Evolutionary conservation across 1,284 basidiomycete species (phyloP), one percentile per base, ranked within the genome.

Genomic region (Ganoderma leucocontextum): DNA sequence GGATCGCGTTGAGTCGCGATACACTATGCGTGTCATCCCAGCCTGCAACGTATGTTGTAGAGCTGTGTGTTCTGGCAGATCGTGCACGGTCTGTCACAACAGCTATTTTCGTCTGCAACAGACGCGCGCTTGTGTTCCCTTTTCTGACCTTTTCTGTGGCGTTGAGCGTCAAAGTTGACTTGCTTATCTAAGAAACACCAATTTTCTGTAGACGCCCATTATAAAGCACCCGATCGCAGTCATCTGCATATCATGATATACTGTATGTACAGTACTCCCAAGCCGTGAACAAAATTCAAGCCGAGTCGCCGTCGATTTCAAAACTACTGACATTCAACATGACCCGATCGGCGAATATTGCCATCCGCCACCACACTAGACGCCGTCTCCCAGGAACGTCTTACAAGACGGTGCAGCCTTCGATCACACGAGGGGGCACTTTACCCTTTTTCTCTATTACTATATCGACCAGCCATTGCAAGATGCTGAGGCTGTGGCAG

Each of bases 401-500:
- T 12, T 19, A 38, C 55, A 58, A n/a, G 35, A n/a, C 8, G 8
- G 35, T 22, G n/a, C 19, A 38, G 19, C 13, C 15, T 19, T 58
- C 55, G 19, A 58, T 58, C 55, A 22, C 9, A 35, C 35, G 10
- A 33, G 35, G 15, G 55, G 5, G 19, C 35, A 58, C 33, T 58
- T 19, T 58, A 58, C 9, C 55, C 55, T 36, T n/a, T 36, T 58
- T 68, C 66, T 57, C 60, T 62, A n/a, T n/a, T n/a, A n/a, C n/a
- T n/a, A 64, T 60, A 64, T 68, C 42, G 42, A 62, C 25, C 1
- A 36, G 15, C 35, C 55, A 29, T 29, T 29, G 29, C 29, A n/a
- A 58, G 55, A 35, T 35, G 53, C 33, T 42, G 64, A 44, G 65
- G 70, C 70, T n/a, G 67, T 69, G 52, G 1, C 29, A 29, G 39